Base-by-base conservation (phyloP, 2,329 filamentous ascomycete species). In the Lachnum nothofagi region DNA sequence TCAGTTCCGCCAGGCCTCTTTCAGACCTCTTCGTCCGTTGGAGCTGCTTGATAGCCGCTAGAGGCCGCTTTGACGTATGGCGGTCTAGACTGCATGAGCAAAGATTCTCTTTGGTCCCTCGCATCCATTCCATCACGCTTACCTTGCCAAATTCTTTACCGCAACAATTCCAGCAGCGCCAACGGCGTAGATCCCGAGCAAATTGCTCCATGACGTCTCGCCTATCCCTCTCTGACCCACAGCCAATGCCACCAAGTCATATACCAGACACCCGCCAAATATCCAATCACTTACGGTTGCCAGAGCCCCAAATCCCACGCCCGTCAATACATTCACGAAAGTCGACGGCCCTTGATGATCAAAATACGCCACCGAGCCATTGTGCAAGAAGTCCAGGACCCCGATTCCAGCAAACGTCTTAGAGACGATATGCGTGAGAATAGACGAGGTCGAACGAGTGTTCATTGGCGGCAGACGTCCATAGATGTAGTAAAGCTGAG, bases 371-470 rank as follows among this genome's bases (percentile, higher is more conserved):
- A 77, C 77, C 0, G 72, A 72, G 2, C 74, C 74, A 56, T 82
- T 82, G 66, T 82, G 78, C 34, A 82, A 61, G 9, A 82, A 65
- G 54, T 82, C 79, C 4, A 82, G 67, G 2, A 81, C 72, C 5
- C 78, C 78, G 48, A 82, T 81, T 5, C 79, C 78, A 0, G 78
- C 77, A 56, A 80, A 82, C 0, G 77, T 79, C 61, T 80, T 81
- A 9, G 75, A 68, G 3, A 80, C 77, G 43, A 79, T 59, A 59
- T 82, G 76, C 0, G 78, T 82, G 35, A 82, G 72, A 35, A 79
- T 62, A n/a, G 73, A 76, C 27, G 69, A 70, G 35, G 71, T 70
- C 3, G 72, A 76, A 16, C 63, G 59, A 1, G 69, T 72, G 57
- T 79, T 71, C 69, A 82, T 77, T 1, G 68, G 67, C 7, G 65